Base-by-base conservation (phyloP, 345 rosid genomes). In the rapeseed (Brassica napus) region DNA sequence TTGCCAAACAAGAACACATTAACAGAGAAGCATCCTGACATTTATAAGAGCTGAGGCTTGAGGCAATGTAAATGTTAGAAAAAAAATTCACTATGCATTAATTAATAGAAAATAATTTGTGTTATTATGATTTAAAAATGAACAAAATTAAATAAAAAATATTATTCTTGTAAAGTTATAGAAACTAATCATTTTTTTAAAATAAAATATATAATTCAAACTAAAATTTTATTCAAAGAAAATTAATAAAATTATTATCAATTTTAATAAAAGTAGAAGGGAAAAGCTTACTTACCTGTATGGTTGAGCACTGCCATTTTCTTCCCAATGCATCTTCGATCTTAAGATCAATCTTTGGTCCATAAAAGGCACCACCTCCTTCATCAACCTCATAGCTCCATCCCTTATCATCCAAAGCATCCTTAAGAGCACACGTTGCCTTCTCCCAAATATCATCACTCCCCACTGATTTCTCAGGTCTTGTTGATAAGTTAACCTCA, bases 351-450 rank as follows among this genome's bases (percentile, higher is more conserved):
- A 94, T 92, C 85, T 94, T 94, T 10, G 97, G 98, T 78, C 98
- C 98, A 69, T 92, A 92, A 86, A 94, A 94, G 21, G 98, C 98
- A n/a, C 98, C 98, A 24, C 98, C 98, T 42, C 98, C 98, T 71
- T 90, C 98, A 82, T 92, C 98, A 81, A 91, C 86, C 82, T 92
- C 88, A 82, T 92, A 92, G 84, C 76, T 83, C 97, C 97, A 94
- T 9, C 98, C 92, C 74, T 94, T 92, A 75, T 94, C 97, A 63
- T 91, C 90, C 79, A 94, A 86, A 77, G 98, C 97, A 70, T 92
- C 90, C 77, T 65, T 85, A 32, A 92, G 93, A 26, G 98, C 98
- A 82, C 79, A 65, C 4, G 96, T 95, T 47, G 98, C 97, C 82
- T 87, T 92, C 31, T 89, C 96, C 99, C 99, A 95, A 84, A 95